Evolutionary conservation across 352 stramenopile genomes (phyloP).

Genomic region (Phytophthora melonis): DNA sequence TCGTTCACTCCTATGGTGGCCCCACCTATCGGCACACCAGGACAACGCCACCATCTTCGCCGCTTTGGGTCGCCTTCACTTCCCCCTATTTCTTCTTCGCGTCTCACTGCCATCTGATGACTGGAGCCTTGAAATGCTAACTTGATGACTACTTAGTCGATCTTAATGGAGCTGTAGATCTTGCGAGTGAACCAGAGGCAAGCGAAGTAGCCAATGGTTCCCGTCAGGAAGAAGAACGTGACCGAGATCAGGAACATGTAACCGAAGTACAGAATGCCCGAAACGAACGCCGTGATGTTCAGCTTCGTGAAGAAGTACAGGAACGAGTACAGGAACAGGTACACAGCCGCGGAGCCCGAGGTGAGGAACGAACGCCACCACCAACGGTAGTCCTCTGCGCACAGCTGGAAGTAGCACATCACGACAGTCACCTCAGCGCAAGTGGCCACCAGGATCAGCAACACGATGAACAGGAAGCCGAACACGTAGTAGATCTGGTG

Average conservation of each 20-base stretch:
- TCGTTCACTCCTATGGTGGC: constrained; percentile 13
- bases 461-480: constrained; percentile 98
- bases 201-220: constrained; percentile 97
- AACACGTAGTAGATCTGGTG: constrained; percentile 99
- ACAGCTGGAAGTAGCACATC: constrained; percentile 99
- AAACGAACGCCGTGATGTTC: constrained; percentile 96
- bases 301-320: constrained; percentile 99
- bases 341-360: constrained; percentile 95
- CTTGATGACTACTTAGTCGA: constrained; percentile 76
- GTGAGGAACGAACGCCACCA: constrained; percentile 98
- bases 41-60: constrained; percentile 9
- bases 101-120: constrained; percentile 19
- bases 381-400: constrained; percentile 99
- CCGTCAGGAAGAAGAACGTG: constrained; percentile 97
- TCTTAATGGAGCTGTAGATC: constrained; percentile 98
- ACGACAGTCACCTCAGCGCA: constrained; percentile 99
- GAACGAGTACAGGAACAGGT: constrained; percentile 99
- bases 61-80: constrained; percentile 11
- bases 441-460: constrained; percentile 98
- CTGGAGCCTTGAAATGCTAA: constrained; percentile 30
- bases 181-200: constrained; percentile 99
- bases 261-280: constrained; percentile 98
- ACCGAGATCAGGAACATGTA: constrained; percentile 99
- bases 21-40: not conserved
- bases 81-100: constrained; percentile 22